Conservation (phyloP, 2,329 filamentous ascomycete genomes). For the Sporothrix curviconia region DNA sequence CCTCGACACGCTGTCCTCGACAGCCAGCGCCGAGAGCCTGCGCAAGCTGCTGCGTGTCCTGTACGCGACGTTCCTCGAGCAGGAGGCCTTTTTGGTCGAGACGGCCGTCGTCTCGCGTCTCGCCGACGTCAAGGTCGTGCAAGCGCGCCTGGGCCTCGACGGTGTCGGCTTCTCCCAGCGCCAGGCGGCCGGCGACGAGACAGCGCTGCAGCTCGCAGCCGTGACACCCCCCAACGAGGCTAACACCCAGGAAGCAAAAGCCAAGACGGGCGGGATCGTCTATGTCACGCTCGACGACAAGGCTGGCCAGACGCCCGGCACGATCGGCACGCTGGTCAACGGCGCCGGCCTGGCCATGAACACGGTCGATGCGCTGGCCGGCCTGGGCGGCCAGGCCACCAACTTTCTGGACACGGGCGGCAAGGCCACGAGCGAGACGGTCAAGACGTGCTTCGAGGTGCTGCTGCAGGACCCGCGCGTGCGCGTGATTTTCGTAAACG, state of each 20-base stretch:
- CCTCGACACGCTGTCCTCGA: slow-evolving; percentile 35
- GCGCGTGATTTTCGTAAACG: slow-evolving; percentile 57
- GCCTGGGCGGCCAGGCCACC: slow-evolving; percentile 60
- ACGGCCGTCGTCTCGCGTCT: slow-evolving; percentile 27
- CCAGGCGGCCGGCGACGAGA: slow-evolving; percentile 28
- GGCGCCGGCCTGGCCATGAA: slow-evolving; percentile 89
- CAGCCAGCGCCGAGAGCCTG: slow-evolving; percentile 34
- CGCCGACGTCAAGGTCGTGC: slow-evolving; percentile 25
- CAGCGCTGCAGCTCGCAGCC: neutral
- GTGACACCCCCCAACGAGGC: slow-evolving; percentile 23
- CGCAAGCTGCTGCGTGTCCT: slow-evolving; percentile 46
- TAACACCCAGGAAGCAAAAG: slow-evolving; percentile 29
- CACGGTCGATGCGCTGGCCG: slow-evolving; percentile 70
- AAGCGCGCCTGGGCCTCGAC: slow-evolving; percentile 42
- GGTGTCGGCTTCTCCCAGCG: slow-evolving; percentile 36
- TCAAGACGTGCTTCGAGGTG: slow-evolving; percentile 68
- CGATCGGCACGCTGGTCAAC: slow-evolving; percentile 80
- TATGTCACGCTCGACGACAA: slow-evolving; percentile 57
- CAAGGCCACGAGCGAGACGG: slow-evolving; percentile 76
- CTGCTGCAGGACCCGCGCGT: slow-evolving; percentile 67
- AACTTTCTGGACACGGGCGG: slow-evolving; percentile 90
- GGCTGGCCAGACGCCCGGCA: slow-evolving; percentile 32
- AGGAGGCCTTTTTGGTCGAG: slow-evolving; percentile 42
- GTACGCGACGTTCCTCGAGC: slow-evolving; percentile 40
- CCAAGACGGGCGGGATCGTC: slow-evolving; percentile 62